Conservation (phyloP, 768 basidiomycete species). For the Tylopilus intermedius region DNA sequence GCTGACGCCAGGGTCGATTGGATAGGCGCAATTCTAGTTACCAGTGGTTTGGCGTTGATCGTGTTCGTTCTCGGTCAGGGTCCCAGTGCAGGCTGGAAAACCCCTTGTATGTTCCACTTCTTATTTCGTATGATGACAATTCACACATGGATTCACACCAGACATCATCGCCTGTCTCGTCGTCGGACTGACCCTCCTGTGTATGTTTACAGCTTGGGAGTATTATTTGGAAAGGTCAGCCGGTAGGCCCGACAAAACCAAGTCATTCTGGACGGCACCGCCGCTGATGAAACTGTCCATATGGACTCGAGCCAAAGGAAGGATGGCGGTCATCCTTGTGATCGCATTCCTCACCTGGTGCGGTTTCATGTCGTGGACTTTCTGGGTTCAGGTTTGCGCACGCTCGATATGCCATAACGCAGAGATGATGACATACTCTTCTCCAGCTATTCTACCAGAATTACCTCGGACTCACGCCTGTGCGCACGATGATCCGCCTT, state of each 20-base stretch:
- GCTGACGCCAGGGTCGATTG: constrained; percentile 59
- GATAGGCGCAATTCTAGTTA: constrained; percentile 65
- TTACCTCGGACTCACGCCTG: constrained; percentile 40
- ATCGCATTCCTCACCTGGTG: constrained; percentile 64
- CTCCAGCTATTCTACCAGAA: constrained; percentile 66
- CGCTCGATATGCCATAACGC: background rate
- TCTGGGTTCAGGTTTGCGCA: constrained; percentile 42
- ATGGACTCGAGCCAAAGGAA: constrained; percentile 58
- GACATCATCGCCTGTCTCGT: constrained; percentile 72
- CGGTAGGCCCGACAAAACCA: constrained; percentile 6
- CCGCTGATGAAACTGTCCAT: constrained; percentile 61
- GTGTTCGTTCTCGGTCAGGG: constrained; percentile 71
- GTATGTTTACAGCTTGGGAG: constrained; percentile 63
- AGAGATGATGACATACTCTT: background rate
- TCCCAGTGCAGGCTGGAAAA: constrained; percentile 61
- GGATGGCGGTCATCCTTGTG: constrained; percentile 53
- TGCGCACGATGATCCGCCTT: constrained; percentile 48
- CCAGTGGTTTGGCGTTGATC: constrained; percentile 61
- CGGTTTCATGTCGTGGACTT: constrained; percentile 49
- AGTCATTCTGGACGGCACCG: constrained; percentile 39
- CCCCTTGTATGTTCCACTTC: constrained; percentile 39
- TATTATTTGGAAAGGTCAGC: constrained; percentile 43
- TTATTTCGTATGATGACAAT: constrained; percentile 15
- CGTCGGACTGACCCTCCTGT: constrained; percentile 51
- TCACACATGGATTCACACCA: constrained; percentile 13